phyloP scores from a whole-genome alignment of 257 asterid species.

The Capsicum chinense region DNA sequence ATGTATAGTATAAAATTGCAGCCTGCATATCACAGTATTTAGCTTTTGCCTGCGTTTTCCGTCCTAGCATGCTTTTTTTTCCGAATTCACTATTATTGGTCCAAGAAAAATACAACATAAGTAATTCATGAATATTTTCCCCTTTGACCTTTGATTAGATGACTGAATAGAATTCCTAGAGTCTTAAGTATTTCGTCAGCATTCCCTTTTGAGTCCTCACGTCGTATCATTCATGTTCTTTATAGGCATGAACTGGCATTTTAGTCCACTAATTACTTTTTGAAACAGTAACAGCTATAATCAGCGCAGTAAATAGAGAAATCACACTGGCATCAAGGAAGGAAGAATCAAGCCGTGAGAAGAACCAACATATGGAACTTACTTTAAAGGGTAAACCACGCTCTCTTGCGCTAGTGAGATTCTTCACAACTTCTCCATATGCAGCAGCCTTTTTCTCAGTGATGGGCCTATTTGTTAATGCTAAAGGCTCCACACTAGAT shows the following conservation, averaged over 20 bases:
- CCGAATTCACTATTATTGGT: not conserved
- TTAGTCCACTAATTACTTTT: not conserved
- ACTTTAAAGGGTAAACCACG: constrained; percentile 78
- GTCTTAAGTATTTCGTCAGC: not conserved
- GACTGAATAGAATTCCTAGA: constrained; percentile 2
- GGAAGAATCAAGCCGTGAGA: not conserved
- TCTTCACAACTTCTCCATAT: constrained; percentile 84
- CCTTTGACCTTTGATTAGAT: not conserved
- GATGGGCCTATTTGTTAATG: constrained; percentile 61
- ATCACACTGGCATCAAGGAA: not conserved
- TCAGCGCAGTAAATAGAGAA: not conserved
- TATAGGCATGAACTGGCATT: not conserved
- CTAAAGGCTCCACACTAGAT: constrained; percentile 59
- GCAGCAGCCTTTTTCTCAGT: constrained; percentile 81
- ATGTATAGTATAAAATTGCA: not conserved
- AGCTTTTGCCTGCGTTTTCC: not conserved
- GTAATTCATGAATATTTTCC: not conserved
- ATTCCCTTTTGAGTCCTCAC: not conserved
- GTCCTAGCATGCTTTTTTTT: not conserved
- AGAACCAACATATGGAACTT: constrained; percentile 30
- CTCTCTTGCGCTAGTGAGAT: constrained; percentile 81
- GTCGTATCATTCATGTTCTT: not conserved
- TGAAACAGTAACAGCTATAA: not conserved
- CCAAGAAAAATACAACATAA: not conserved
- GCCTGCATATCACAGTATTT: not conserved